Conservation (phyloP, 331 rosid genomes). For the Quercus phellos region DNA sequence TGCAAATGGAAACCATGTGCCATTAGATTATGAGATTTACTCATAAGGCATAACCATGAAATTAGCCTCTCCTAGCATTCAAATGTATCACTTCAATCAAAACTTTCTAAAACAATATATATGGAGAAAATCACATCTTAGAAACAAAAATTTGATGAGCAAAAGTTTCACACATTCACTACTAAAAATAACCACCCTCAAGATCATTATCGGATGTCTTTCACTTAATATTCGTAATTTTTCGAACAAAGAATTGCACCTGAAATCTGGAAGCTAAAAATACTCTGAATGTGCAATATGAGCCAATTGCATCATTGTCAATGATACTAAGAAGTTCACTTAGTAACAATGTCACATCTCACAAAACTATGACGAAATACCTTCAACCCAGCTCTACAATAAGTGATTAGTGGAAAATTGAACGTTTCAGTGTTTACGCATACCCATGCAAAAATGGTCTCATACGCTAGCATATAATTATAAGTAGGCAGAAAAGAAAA, state of each 20-base stretch:
- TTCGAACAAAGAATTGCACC: neutral
- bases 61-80: conserved; percentile 10
- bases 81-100: conserved; percentile 12
- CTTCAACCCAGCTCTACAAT: neutral
- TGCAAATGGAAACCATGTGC: conserved; percentile 17
- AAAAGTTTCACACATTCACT: neutral
- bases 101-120: neutral
- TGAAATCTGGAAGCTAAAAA: neutral
- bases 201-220: neutral
- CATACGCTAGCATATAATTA: neutral
- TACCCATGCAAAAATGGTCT: neutral
- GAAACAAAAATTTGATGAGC: neutral
- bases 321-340: neutral
- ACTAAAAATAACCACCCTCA: neutral
- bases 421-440: neutral
- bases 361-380: neutral
- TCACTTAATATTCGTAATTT: neutral
- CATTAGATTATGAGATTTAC: conserved; percentile 26
- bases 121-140: neutral
- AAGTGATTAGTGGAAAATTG: neutral
- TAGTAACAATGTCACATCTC: neutral
- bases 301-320: neutral
- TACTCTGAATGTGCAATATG: neutral
- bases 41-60: conserved; percentile 1
- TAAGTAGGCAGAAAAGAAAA: conserved; percentile 1